Conservation (phyloP, 495 filamentous ascomycete species). For the Glonium stellatum region DNA sequence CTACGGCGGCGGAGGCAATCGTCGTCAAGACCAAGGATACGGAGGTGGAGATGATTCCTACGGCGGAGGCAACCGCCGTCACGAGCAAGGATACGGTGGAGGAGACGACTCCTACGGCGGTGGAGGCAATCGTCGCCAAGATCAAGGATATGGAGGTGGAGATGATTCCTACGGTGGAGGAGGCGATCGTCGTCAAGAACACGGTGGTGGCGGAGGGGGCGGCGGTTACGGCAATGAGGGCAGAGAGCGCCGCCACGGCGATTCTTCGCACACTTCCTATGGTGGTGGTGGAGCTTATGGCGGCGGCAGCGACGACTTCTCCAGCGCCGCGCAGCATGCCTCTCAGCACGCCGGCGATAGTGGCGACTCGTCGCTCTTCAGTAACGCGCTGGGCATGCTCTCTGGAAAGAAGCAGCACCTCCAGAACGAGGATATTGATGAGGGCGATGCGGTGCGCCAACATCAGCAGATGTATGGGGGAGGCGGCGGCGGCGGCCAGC, state of each 20-base stretch:
- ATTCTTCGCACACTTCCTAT: conserved; percentile 33
- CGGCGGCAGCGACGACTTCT: conserved; percentile 42
- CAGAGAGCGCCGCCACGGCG: background rate
- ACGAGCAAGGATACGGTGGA: conserved; percentile 10
- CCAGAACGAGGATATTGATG: conserved; percentile 48
- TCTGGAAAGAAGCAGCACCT: conserved; percentile 39
- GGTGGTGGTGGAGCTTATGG: conserved; percentile 29
- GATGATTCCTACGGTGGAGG: conserved; percentile 10
- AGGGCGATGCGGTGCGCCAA: conserved; percentile 47
- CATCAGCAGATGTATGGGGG: conserved; percentile 52
- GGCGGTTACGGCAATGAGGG: conserved; percentile 5
- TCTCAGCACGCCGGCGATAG: conserved; percentile 44
- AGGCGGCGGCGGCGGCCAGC: conserved; percentile 27
- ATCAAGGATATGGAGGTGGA: conserved; percentile 6
- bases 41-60: conserved; percentile 3
- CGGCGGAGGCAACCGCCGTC: conserved; percentile 10
- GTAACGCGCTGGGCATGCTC: conserved; percentile 43
- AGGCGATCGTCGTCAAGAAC: conserved; percentile 10
- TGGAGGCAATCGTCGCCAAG: conserved; percentile 3
- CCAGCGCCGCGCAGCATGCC: conserved; percentile 44
- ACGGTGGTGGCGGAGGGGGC: conserved; percentile 5
- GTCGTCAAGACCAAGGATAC: conserved; percentile 3
- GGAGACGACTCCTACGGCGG: conserved; percentile 8
- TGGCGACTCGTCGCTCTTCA: conserved; percentile 44
- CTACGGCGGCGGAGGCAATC: conserved; percentile 7